Evolutionary conservation across 495 filamentous ascomycete genomes (phyloP).

Genomic region (Neurospora sp.): DNA sequence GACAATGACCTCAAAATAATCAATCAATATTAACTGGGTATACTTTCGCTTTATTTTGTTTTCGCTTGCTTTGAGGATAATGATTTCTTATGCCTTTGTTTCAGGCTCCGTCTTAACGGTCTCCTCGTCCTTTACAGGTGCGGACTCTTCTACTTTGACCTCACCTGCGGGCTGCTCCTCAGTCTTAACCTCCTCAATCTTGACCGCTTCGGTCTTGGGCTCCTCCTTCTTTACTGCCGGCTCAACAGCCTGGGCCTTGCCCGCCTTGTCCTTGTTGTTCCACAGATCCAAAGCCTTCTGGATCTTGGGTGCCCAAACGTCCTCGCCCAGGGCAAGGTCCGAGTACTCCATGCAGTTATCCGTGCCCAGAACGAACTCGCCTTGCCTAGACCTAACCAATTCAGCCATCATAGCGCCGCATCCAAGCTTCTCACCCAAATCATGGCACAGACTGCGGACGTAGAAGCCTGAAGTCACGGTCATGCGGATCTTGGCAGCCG

Average conservation of each 20-base stretch:
- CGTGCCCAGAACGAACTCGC: conserved; percentile 55
- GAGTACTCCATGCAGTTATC: conserved; percentile 71
- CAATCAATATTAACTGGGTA: background rate
- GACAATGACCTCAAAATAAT: background rate
- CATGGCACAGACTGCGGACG: conserved; percentile 85
- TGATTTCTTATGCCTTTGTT: background rate
- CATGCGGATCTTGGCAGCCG: conserved; percentile 76
- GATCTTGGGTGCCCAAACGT: conserved; percentile 74
- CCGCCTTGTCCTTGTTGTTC: conserved; percentile 6
- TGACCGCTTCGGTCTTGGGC: background rate
- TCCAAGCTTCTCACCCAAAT: conserved; percentile 73
- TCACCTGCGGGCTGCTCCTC: background rate
- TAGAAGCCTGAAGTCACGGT: conserved; percentile 96
- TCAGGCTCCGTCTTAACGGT: background rate
- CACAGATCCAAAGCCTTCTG: conserved; percentile 42
- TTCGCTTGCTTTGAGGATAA: background rate
- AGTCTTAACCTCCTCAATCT: background rate
- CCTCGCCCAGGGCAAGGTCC: conserved; percentile 68
- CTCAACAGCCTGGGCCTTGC: background rate
- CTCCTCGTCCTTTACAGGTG: background rate
- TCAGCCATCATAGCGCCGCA: conserved; percentile 82
- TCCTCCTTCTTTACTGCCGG: background rate
- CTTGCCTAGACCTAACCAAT: conserved; percentile 72
- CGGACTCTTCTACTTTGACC: background rate
- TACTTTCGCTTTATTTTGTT: background rate